Percentiles rank a stretch among this genome's conserved stretches.
Conservation (phyloP, 495 filamentous ascomycete species). For the Ramalina intermedia region DNA sequence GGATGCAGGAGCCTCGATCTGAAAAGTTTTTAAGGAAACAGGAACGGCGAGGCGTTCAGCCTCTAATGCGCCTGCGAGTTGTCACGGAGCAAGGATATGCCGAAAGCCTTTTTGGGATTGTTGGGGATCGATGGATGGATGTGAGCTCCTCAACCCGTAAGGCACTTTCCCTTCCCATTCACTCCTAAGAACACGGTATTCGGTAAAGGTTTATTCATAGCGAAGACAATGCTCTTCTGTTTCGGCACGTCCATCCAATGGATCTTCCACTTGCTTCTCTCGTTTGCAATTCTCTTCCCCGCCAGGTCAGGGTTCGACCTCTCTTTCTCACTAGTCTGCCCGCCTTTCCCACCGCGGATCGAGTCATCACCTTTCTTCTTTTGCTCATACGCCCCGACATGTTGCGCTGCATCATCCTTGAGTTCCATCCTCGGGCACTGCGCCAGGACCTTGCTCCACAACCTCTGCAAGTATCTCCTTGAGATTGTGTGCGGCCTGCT, state of each 20-base stretch:
- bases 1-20: too few species aligned
- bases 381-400: conserved; percentile 10
- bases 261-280: not conserved
- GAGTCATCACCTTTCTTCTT: not conserved
- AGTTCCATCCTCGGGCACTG: conserved; percentile 15
- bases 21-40: too few species aligned
- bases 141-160: not conserved
- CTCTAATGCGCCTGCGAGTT: too few species aligned
- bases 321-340: not conserved
- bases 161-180: conserved; percentile 4
- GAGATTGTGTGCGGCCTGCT: conserved; percentile 14
- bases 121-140: too few species aligned
- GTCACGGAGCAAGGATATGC: too few species aligned
- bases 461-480: conserved; percentile 12
- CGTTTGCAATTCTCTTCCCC: not conserved
- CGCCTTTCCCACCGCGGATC: not conserved
- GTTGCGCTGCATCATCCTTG: conserved; percentile 2
- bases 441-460: conserved; percentile 16
- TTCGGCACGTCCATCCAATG: not conserved
- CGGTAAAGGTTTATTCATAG: conserved; percentile 3
- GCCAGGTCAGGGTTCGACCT: not conserved
- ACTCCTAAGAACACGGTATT: conserved; percentile 20
- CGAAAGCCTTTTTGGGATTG: too few species aligned
- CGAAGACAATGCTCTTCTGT: not conserved
- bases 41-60: too few species aligned